Conservation (phyloP, 768 basidiomycete genomes). For the Floccularia luteovirens region DNA sequence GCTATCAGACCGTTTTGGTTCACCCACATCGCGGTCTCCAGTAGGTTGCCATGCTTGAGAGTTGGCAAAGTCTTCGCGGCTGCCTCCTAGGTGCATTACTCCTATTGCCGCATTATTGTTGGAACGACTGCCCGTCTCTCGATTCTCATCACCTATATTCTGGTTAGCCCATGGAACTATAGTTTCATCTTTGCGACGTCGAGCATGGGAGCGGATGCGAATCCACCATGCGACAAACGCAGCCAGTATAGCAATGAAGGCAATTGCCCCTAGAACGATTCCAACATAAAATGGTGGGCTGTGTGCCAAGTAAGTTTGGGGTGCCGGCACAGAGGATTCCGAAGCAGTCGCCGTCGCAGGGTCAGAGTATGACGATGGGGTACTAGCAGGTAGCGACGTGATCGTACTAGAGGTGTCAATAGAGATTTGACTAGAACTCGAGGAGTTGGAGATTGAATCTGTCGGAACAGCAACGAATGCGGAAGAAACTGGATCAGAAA, state of each 20-base stretch:
- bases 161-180: slow-evolving; percentile 28
- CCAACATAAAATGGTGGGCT: slow-evolving; percentile 40
- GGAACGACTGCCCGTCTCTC: slow-evolving; percentile 10
- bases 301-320: slow-evolving; percentile 10
- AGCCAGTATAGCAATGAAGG: slow-evolving; percentile 33
- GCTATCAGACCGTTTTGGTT: slow-evolving; percentile 25
- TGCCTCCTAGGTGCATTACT: slow-evolving; percentile 14
- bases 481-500: background rate
- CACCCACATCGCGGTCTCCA: slow-evolving; percentile 34
- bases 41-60: slow-evolving; percentile 25
- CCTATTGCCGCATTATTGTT: slow-evolving; percentile 15
- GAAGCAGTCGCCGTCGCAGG: background rate
- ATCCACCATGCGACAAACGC: slow-evolving; percentile 44
- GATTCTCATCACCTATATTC: slow-evolving; percentile 14
- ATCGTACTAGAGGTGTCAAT: background rate
- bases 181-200: slow-evolving; percentile 23
- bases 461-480: background rate
- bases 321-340: background rate
- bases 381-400: background rate
- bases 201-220: slow-evolving; percentile 28
- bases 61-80: slow-evolving; percentile 15
- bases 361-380: background rate
- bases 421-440: background rate
- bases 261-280: slow-evolving; percentile 39
- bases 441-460: background rate